Percentiles rank a stretch among this genome's conserved stretches.
Conservation (phyloP, 1,284 basidiomycete genomes). For the Earliella scabrosa region DNA sequence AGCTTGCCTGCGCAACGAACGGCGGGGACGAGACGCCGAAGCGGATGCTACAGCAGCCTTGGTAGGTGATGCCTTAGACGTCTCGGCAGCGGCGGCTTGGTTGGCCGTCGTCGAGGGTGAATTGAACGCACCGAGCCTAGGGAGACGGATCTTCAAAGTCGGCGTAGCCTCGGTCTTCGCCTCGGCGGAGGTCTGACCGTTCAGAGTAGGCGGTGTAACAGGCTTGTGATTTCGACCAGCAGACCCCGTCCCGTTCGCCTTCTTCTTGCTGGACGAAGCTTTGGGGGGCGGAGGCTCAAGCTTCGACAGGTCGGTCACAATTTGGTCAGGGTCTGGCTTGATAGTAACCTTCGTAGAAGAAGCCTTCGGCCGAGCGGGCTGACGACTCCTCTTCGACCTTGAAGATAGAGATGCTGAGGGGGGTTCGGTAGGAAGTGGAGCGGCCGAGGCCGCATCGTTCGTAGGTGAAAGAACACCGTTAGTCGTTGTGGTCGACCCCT, state of each 20-base stretch:
- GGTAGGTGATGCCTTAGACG: slow-evolving; percentile 15
- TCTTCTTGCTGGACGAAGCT: slow-evolving; percentile 9
- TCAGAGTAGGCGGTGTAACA: slow-evolving; percentile 15
- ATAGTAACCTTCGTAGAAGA: not conserved
- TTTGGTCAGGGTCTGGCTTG: slow-evolving; percentile 8
- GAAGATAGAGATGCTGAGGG: slow-evolving; percentile 5
- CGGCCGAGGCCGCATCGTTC: slow-evolving; percentile 1
- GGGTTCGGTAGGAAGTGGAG: not conserved
- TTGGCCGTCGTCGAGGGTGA: slow-evolving; percentile 23
- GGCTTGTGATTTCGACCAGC: slow-evolving; percentile 11
- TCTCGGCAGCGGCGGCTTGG: slow-evolving; percentile 8
- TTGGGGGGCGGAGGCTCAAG: not conserved
- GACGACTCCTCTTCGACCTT: slow-evolving; percentile 21
- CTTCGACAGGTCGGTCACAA: not conserved
- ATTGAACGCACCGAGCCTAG: slow-evolving; percentile 43
- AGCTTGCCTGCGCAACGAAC: slow-evolving; percentile 21
- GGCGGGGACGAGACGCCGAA: slow-evolving; percentile 20
- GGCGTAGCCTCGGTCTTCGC: slow-evolving; percentile 35
- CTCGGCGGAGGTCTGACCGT: slow-evolving; percentile 5
- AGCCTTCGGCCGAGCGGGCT: slow-evolving; percentile 4
- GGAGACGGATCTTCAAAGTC: slow-evolving; percentile 62
- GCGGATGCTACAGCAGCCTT: slow-evolving; percentile 7
- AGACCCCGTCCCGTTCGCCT: slow-evolving; percentile 8
- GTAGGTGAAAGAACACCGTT: not conserved
- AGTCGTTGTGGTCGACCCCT: not conserved